A percentile compares a stretch with the other conserved stretches of the same genome.
Conservation (phyloP, 371 early-diverging fungal genomes). For the Rhizopus arrhizus region DNA sequence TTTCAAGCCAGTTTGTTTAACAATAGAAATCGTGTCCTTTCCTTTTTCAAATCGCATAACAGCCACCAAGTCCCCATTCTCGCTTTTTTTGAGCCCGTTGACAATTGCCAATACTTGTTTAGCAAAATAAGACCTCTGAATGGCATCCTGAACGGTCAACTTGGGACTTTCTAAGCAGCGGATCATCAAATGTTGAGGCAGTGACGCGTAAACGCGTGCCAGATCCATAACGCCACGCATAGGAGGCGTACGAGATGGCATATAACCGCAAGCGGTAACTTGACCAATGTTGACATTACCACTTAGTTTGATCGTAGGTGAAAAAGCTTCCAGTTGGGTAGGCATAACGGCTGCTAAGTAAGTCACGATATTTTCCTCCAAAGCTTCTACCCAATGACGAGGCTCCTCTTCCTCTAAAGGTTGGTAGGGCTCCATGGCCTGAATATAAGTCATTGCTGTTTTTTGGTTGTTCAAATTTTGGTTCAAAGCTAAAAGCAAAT, state of each 20-base stretch:
- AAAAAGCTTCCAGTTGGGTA: constrained; percentile 34
- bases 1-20: constrained; percentile 32
- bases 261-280: constrained; percentile 31
- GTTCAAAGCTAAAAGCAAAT: constrained; percentile 27
- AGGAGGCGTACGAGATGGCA: constrained; percentile 38
- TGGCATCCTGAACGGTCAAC: constrained; percentile 36
- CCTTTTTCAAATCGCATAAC: constrained; percentile 37
- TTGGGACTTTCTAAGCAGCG: constrained; percentile 41
- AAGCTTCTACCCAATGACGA: constrained; percentile 37
- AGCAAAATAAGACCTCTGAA: constrained; percentile 41
- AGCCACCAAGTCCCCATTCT: constrained; percentile 26
- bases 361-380: constrained; percentile 38
- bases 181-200: constrained; percentile 43
- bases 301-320: constrained; percentile 30
- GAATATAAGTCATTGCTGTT: constrained; percentile 31
- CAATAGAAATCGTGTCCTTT: constrained; percentile 26
- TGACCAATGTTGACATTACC: constrained; percentile 34
- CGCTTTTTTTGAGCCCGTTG: constrained; percentile 6
- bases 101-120: constrained; percentile 25
- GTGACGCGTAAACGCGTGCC: constrained; percentile 33
- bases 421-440: constrained; percentile 33
- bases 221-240: constrained; percentile 33
- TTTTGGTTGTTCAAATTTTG: constrained; percentile 29
- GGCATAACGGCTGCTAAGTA: constrained; percentile 31
- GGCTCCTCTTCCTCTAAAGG: constrained; percentile 33